A percentile compares a stretch with the other conserved stretches of the same genome.
These are phyloP conservation scores for Pythium chondricola DNA, from an alignment of 352 stramenopile genomes.

Conservation along the genomic window DNA sequence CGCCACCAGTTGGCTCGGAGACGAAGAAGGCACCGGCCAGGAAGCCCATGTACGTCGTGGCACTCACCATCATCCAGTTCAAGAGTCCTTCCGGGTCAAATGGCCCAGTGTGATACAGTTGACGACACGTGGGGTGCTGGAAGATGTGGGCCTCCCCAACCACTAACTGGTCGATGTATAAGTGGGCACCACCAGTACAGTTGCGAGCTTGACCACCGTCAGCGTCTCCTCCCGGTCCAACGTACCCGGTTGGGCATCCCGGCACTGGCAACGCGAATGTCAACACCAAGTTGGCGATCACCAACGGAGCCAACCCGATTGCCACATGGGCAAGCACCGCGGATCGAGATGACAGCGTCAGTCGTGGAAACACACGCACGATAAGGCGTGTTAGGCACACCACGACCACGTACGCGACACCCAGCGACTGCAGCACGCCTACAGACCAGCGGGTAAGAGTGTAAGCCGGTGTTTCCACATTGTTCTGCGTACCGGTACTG, in stretches of 20 bases:
- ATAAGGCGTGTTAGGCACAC: conserved; percentile 1
- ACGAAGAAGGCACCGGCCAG: conserved; percentile 30
- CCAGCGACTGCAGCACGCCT: conserved; percentile 73
- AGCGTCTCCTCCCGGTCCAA: conserved; percentile 53
- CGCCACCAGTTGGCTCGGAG: not conserved
- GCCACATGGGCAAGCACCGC: conserved; percentile 23
- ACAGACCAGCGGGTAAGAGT: not conserved
- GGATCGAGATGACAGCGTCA: too few relatives aligned
- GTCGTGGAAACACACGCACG: not conserved
- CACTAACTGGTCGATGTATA: conserved; percentile 55
- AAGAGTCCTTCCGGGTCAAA: conserved; percentile 79
- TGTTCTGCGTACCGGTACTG: too few relatives aligned
- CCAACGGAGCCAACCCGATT: conserved; percentile 26
- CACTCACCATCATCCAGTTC: conserved; percentile 65
- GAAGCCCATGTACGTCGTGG: conserved; percentile 62
- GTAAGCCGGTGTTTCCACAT: too few relatives aligned
- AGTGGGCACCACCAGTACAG: conserved; percentile 77
- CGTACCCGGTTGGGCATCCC: conserved; percentile 66
- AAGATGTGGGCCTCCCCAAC: conserved; percentile 62
- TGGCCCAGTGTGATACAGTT: conserved; percentile 42
- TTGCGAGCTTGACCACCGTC: conserved; percentile 36
- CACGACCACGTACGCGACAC: conserved; percentile 28
- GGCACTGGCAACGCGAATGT: conserved; percentile 50
- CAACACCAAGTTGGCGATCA: conserved; percentile 42
- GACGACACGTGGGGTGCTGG: conserved; percentile 51